These are phyloP conservation scores for Aphanocladium album DNA, from an alignment of 2,329 filamentous ascomycete species.

Conservation along the genomic window DNA sequence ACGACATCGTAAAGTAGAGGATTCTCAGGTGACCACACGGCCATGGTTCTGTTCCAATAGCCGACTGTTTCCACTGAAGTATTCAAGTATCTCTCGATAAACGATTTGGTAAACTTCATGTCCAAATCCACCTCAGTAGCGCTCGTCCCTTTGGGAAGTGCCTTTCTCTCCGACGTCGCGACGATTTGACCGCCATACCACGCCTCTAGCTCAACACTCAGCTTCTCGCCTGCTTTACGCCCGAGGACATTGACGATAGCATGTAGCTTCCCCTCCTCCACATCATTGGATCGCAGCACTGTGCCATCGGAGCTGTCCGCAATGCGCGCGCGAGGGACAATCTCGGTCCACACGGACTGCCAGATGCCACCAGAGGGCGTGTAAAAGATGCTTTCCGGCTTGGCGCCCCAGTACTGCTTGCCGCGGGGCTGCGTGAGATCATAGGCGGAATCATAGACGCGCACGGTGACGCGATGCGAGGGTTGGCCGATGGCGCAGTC, in stretches of 20 bases:
- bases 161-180: constrained; percentile 35
- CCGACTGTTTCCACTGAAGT: constrained; percentile 27
- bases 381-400: constrained; percentile 57
- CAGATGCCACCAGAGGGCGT: constrained; percentile 54
- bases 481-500: constrained; percentile 18
- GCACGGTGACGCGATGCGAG: constrained; percentile 39
- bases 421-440: constrained; percentile 62
- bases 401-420: constrained; percentile 61
- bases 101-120: constrained; percentile 41
- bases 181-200: constrained; percentile 45
- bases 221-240: constrained; percentile 39
- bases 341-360: constrained; percentile 54
- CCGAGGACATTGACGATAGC: constrained; percentile 46
- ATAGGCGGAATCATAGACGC: constrained; percentile 59
- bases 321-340: constrained; percentile 46
- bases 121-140: constrained; percentile 41
- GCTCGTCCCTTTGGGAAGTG: constrained; percentile 45
- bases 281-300: constrained; percentile 49
- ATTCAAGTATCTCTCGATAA: constrained; percentile 32
- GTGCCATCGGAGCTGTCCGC: constrained; percentile 55
- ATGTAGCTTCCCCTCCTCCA: constrained; percentile 45
- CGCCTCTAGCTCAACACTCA: constrained; percentile 49
- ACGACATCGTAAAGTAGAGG: constrained; percentile 52
- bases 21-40: constrained; percentile 57
- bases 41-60: constrained; percentile 50